Conservation (phyloP, 305 asterid species). For the Fraxinus greggii region DNA sequence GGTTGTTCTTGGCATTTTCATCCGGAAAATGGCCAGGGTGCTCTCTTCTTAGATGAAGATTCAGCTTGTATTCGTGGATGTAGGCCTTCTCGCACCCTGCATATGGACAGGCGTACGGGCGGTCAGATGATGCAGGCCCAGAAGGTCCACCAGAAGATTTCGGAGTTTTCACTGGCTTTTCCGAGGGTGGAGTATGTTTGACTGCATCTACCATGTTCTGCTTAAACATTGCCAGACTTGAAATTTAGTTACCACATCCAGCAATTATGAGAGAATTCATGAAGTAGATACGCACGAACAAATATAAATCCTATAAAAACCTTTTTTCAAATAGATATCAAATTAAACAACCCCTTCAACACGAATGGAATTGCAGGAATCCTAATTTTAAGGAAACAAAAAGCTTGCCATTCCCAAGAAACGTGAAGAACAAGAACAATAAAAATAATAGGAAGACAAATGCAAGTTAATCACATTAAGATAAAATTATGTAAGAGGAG, state of each 20-base stretch:
- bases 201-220: conserved; percentile 53
- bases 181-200: conserved; percentile 55
- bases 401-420: neutral
- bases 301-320: neutral
- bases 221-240: conserved; percentile 16
- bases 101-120: conserved; percentile 87
- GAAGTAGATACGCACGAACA: neutral
- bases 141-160: conserved; percentile 52
- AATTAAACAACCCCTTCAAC: neutral
- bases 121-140: conserved; percentile 71
- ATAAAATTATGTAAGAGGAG: neutral
- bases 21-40: conserved; percentile 93
- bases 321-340: neutral
- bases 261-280: conserved; percentile 2
- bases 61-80: conserved; percentile 97
- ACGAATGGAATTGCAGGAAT: neutral
- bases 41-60: conserved; percentile 86
- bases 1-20: conserved; percentile 57
- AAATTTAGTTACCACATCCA: neutral
- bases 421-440: neutral
- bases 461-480: neutral
- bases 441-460: neutral
- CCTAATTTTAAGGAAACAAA: neutral
- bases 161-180: conserved; percentile 65
- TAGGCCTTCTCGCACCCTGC: conserved; percentile 96